These are phyloP conservation scores for Calocybe gambosa DNA, from an alignment of 1,284 basidiomycete species.

Conservation along the genomic window DNA sequence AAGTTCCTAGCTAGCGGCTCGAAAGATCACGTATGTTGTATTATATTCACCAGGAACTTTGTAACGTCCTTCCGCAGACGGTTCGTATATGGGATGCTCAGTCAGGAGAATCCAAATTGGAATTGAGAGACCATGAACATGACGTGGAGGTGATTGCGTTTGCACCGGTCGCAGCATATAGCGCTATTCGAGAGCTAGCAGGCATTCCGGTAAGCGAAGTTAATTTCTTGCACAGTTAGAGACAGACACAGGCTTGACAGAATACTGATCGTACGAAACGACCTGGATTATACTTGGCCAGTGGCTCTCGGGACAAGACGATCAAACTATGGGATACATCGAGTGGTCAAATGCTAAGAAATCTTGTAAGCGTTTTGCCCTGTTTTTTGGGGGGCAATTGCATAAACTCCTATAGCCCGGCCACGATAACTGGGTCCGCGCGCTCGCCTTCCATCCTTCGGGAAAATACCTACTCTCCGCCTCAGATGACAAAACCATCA, in stretches of 20 bases:
- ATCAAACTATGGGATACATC: slow-evolving; percentile 84
- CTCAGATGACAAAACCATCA: slow-evolving; percentile 87
- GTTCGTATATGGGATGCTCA: slow-evolving; percentile 76
- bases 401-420: slow-evolving; percentile 40
- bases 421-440: slow-evolving; percentile 84
- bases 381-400: neutral
- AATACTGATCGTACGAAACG: slow-evolving; percentile 39
- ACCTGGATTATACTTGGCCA: slow-evolving; percentile 62
- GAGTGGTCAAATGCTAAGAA: slow-evolving; percentile 55
- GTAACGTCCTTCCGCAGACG: slow-evolving; percentile 44
- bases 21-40: slow-evolving; percentile 68
- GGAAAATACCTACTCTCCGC: slow-evolving; percentile 85
- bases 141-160: slow-evolving; percentile 82
- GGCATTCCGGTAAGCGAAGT: slow-evolving; percentile 55
- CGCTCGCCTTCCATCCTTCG: slow-evolving; percentile 78
- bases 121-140: slow-evolving; percentile 85
- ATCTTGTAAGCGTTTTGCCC: slow-evolving; percentile 26
- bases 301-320: slow-evolving; percentile 83
- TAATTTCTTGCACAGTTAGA: slow-evolving; percentile 5
- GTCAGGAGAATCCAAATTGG: slow-evolving; percentile 74
- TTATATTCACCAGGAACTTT: slow-evolving; percentile 2
- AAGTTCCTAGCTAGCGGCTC: slow-evolving; percentile 73
- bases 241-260: slow-evolving; percentile 28
- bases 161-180: slow-evolving; percentile 70
- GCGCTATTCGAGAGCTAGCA: slow-evolving; percentile 72